Percentiles rank a stretch among this genome's conserved stretches.
Evolutionary conservation across 106 monocot species (phyloP).

Genomic region (Triglochin maritima): DNA sequence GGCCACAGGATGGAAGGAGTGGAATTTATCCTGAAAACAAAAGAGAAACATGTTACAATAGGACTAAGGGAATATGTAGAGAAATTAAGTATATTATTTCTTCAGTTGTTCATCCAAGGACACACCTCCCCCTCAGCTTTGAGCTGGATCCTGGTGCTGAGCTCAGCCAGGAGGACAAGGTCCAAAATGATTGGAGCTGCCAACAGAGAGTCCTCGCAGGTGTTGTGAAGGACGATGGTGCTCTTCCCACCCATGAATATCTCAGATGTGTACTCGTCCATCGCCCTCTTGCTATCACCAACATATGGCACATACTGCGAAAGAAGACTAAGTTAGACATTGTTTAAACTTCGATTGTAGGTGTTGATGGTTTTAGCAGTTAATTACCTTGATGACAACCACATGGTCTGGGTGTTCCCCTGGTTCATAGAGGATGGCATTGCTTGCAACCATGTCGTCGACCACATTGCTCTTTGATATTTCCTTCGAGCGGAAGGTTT

Average conservation of each 20-base stretch:
- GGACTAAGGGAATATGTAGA: no score
- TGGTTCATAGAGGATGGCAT: conserved; percentile 70
- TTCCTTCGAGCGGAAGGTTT: conserved; percentile 79
- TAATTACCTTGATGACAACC: conserved; percentile 57
- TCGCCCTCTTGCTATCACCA: conserved; percentile 82
- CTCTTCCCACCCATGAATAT: conserved; percentile 83
- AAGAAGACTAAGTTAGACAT: no score
- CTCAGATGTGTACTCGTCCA: conserved; percentile 91
- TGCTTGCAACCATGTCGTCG: conserved; percentile 87
- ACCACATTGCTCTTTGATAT: conserved; percentile 89
- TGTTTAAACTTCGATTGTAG: no score
- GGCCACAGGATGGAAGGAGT: no score
- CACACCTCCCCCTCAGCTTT: no score
- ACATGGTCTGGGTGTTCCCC: conserved; percentile 94
- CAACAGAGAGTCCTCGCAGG: conserved; percentile 78
- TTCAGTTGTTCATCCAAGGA: no score
- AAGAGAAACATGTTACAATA: no score
- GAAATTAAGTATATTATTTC: no score
- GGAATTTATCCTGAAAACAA: no score
- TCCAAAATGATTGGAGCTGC: conserved; percentile 85
- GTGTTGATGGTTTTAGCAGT: no score
- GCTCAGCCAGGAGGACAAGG: conserved; percentile 63
- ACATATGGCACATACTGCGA: conserved; percentile 79
- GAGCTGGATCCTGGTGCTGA: no score
- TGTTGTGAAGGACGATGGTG: conserved; percentile 82